Conservation (phyloP, 176 grass and related monocot genomes). For the Guadua angustifolia region DNA sequence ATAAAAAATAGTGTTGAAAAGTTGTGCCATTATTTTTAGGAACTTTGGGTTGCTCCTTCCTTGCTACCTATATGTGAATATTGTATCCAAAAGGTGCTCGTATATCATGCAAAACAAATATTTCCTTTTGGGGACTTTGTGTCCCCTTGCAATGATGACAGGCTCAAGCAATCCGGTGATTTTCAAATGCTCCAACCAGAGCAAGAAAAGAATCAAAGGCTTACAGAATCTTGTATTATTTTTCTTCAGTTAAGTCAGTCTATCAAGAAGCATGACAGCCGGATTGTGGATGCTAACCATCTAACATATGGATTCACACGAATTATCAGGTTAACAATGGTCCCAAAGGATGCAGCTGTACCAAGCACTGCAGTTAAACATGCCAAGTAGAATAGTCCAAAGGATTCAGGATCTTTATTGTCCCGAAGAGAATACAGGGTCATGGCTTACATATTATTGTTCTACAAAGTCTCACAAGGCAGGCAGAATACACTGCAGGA, state of each 20-base stretch:
- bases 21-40: not conserved
- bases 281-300: not conserved
- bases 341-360: not conserved
- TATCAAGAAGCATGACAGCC: constrained; percentile 6
- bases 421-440: not conserved
- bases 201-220: not conserved
- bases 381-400: not conserved
- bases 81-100: constrained; percentile 23
- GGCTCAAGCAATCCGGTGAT: constrained; percentile 5
- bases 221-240: not conserved
- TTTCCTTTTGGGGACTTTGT: constrained; percentile 9
- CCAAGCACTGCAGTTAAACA: not conserved
- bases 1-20: not conserved
- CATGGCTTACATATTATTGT: constrained; percentile 35
- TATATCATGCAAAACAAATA: not conserved
- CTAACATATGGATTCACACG: not conserved
- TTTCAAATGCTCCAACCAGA: constrained; percentile 27
- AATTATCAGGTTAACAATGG: not conserved
- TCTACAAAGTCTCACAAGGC: not conserved
- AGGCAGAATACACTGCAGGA: not conserved
- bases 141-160: constrained; percentile 32
- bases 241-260: not conserved
- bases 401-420: constrained; percentile 26
- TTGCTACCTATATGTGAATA: not conserved
- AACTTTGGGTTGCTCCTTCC: not conserved